A percentile compares a stretch with the other conserved stretches of the same genome.
These are phyloP conservation scores for Lunularia cruciata DNA, from an alignment of 225 moss, liverwort and hornwort species.

Conservation along the genomic window DNA sequence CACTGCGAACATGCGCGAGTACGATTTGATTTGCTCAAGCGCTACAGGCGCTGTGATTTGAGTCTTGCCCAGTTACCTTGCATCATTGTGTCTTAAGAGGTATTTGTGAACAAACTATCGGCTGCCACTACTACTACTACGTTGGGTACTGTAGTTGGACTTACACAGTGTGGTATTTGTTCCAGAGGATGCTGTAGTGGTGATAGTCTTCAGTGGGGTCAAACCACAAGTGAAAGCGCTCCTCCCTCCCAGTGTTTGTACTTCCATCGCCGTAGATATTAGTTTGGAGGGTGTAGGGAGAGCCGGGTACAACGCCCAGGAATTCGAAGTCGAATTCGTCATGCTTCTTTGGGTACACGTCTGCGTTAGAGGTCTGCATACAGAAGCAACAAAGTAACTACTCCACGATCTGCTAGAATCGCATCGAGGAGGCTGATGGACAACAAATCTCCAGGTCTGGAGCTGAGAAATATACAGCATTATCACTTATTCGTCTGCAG, in stretches of 20 bases:
- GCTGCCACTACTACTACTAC: too few relatives aligned
- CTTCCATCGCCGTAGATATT: conserved; percentile 87
- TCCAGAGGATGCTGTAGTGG: conserved; percentile 92
- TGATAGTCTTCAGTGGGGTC: conserved; percentile 78
- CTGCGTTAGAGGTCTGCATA: conserved; percentile 69
- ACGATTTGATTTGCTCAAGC: too few relatives aligned
- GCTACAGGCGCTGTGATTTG: too few relatives aligned
- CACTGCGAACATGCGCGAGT: too few relatives aligned
- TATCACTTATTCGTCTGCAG: too few relatives aligned
- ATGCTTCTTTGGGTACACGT: conserved; percentile 61
- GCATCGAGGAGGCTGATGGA: too few relatives aligned
- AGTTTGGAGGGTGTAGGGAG: conserved; percentile 75
- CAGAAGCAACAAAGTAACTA: neutral
- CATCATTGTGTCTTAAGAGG: too few relatives aligned
- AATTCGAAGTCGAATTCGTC: conserved; percentile 96
- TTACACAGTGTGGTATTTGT: conserved; percentile 86
- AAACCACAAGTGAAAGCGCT: conserved; percentile 90
- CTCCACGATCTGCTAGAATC: too few relatives aligned
- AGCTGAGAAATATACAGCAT: too few relatives aligned
- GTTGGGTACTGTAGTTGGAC: conserved; percentile 30
- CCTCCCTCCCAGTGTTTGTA: conserved; percentile 73
- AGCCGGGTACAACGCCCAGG: conserved; percentile 66
- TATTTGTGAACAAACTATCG: too few relatives aligned
- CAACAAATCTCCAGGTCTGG: too few relatives aligned
- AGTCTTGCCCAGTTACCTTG: too few relatives aligned